Base-by-base conservation (phyloP, 2,329 filamentous ascomycete genomes). In the Fusarium keratoplasticum region DNA sequence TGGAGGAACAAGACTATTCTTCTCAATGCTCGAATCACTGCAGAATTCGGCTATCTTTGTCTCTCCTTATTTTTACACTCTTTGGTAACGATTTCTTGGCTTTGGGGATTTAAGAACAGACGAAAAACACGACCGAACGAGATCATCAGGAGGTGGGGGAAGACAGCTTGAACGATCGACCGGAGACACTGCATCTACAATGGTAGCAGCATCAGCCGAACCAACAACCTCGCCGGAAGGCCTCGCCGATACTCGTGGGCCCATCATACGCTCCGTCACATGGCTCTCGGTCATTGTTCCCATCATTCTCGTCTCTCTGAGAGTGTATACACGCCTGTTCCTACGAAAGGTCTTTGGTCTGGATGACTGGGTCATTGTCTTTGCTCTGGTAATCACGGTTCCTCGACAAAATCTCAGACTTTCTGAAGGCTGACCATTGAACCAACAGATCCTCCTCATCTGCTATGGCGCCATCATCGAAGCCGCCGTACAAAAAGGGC, bases 331-430 rank as follows among this genome's bases (percentile, higher is more conserved):
- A 0, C 38, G 72, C 6, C 16, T 74, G 0, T 69, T 74, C 6
- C 59, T 74, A 2, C 68, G 72, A 2, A 74, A 74, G 18, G 72
- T 74, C 1, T 74, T 74, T 31, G 71, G 72, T 36, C 25, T 72
- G 1, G 72, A 74, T 55, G 72, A 74, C 61, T 74, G 65, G 64
- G 42, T 72, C 25, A 74, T 74, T 14, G 40, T 69, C 11, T 11
- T 74, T 16, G 35, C 72, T 31, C 18, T 74, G 11, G 72, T 74
- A 40, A 2, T 2, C 6, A 27, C 27, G 2, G 6, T 3, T 6
- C 0, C 7, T 8, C 8, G 6, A n/a, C 10, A 13, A 18, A 47
- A 47, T 2, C 13, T 47, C 7, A 16, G 20, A 25, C 42, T 25
- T 20, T 25, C 16, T 16, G 2, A 29, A 29, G 25, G 27, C 47